Evolutionary conservation across 2,329 filamentous ascomycete genomes (phyloP).

Genomic region (Cytospora chrysosperma): DNA sequence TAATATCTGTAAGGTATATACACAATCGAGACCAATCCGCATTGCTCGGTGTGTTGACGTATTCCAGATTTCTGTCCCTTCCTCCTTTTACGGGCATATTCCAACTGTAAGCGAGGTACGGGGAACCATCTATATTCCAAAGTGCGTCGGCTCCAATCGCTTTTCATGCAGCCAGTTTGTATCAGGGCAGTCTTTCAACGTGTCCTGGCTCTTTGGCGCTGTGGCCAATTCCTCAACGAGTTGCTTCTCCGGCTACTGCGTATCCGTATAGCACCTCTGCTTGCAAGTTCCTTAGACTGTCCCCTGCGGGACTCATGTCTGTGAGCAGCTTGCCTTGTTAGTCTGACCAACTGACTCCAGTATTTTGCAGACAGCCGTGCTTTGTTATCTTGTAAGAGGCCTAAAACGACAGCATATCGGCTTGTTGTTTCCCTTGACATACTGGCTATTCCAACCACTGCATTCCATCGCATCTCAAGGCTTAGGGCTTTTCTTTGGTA

Average conservation of each 20-base stretch:
- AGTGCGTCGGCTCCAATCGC: neutral
- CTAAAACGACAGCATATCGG: slow-evolving; percentile 4
- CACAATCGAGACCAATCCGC: slow-evolving; percentile 2
- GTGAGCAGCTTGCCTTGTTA: neutral
- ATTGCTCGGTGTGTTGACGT: slow-evolving; percentile 12
- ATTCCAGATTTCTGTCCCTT: slow-evolving; percentile 2
- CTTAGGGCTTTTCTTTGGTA: neutral
- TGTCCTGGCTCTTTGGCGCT: too few species aligned
- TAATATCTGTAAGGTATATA: slow-evolving; percentile 38
- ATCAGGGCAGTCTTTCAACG: neutral
- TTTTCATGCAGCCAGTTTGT: neutral
- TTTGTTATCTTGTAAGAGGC: neutral
- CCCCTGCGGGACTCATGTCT: neutral
- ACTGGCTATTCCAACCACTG: neutral
- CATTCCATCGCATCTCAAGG: neutral
- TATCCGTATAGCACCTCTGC: neutral
- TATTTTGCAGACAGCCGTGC: neutral
- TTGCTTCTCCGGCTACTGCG: neutral
- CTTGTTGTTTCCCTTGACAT: slow-evolving; percentile 2
- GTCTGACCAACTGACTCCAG: neutral
- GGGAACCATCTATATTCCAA: neutral
- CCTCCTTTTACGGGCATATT: neutral
- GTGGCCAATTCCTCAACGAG: neutral
- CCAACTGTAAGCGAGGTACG: neutral
- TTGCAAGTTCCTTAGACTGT: neutral